These are phyloP conservation scores for Botrytis byssoidea DNA, from an alignment of 2,329 filamentous ascomycete genomes.

Conservation along the genomic window DNA sequence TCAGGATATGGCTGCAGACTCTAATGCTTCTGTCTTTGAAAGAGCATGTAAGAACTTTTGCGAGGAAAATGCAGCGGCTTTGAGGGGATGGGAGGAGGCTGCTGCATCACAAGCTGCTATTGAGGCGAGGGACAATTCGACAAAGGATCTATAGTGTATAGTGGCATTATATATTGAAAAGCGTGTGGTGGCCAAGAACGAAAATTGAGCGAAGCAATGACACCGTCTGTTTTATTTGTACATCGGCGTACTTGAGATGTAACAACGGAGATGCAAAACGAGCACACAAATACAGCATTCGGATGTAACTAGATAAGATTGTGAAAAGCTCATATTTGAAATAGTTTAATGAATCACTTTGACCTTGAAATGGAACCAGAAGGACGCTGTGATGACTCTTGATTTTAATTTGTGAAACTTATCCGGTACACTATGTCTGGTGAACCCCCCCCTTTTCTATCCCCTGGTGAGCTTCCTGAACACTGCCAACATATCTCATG, in stretches of 20 bases:
- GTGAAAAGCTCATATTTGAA: not conserved
- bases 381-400: not conserved
- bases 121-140: not conserved
- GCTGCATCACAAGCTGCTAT: not conserved
- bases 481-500: not conserved
- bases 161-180: not conserved
- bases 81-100: not conserved
- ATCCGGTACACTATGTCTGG: not conserved
- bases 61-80: slow-evolving; percentile 19
- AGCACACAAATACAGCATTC: not conserved
- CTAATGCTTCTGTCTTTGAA: slow-evolving; percentile 22
- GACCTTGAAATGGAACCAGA: not conserved
- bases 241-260: not conserved
- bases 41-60: slow-evolving; percentile 25
- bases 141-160: not conserved
- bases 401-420: not conserved
- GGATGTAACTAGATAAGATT: not conserved
- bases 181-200: too few relatives aligned
- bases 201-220: not conserved
- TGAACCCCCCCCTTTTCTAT: not conserved
- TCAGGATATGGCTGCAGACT: slow-evolving; percentile 19
- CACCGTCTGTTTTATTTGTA: not conserved
- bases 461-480: not conserved
- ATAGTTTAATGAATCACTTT: not conserved
- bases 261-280: not conserved